Conservation (phyloP, 352 stramenopile genomes). For the Phytophthora pinifolia region DNA sequence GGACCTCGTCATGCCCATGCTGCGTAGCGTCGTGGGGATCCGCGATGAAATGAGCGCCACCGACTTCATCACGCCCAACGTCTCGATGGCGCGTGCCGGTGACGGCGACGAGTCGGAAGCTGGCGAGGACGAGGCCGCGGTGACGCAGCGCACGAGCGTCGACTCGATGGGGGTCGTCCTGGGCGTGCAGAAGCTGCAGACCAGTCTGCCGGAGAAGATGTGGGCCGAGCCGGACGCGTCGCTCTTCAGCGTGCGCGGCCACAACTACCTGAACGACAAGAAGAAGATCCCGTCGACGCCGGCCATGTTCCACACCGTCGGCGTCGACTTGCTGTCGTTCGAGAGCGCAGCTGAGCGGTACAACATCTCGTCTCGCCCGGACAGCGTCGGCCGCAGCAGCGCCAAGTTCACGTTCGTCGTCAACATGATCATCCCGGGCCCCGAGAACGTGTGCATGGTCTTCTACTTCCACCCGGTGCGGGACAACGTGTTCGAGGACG, state of each 20-base stretch:
- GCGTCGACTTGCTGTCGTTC: slow-evolving; percentile 83
- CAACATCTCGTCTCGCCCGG: slow-evolving; percentile 66
- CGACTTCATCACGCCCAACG: slow-evolving; percentile 87
- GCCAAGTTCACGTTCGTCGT: slow-evolving; percentile 89
- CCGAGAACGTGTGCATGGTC: slow-evolving; percentile 79
- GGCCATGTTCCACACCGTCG: slow-evolving; percentile 79
- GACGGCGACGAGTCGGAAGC: slow-evolving; percentile 15
- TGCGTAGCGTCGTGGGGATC: slow-evolving; percentile 82
- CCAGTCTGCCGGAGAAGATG: slow-evolving; percentile 77
- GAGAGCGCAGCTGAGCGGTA: slow-evolving; percentile 72
- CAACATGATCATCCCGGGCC: slow-evolving; percentile 87
- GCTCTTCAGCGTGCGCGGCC: slow-evolving; percentile 80
- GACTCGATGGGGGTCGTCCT: slow-evolving; percentile 63
- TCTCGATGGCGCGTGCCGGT: slow-evolving; percentile 47
- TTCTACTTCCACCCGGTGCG: slow-evolving; percentile 86
- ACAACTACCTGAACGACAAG: slow-evolving; percentile 90
- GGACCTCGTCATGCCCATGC: slow-evolving; percentile 83
- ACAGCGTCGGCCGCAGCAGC: slow-evolving; percentile 73
- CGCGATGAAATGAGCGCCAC: slow-evolving; percentile 81
- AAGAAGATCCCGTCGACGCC: slow-evolving; percentile 82
- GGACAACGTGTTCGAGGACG: slow-evolving; percentile 86
- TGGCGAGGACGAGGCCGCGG: slow-evolving; percentile 16
- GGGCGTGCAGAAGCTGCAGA: slow-evolving; percentile 69
- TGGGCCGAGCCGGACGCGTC: slow-evolving; percentile 83
- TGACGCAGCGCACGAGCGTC: slow-evolving; percentile 44